Percentiles rank a stretch among this genome's conserved stretches.
These are phyloP conservation scores for Pholiota adiposa DNA, from an alignment of 1,284 basidiomycete genomes.

Conservation along the genomic window DNA sequence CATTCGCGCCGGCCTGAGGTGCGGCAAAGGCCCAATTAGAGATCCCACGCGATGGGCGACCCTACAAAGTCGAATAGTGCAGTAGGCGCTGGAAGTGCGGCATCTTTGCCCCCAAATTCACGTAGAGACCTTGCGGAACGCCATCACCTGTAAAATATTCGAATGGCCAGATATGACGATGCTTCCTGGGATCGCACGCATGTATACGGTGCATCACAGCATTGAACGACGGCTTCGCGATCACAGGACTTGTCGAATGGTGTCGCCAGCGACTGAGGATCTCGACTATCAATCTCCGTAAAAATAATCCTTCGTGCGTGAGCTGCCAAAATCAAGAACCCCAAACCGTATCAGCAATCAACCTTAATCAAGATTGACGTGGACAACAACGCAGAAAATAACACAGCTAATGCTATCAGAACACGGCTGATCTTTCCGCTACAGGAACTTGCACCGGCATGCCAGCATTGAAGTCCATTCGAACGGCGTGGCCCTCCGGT, in stretches of 20 bases:
- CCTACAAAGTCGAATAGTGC: slow-evolving; percentile 14
- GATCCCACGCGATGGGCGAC: slow-evolving; percentile 15
- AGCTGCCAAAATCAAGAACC: not conserved
- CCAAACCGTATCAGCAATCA: not conserved
- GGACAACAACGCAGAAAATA: not conserved
- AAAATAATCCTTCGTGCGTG: slow-evolving; percentile 12
- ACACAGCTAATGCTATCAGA: slow-evolving; percentile 4
- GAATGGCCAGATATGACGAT: slow-evolving; percentile 11
- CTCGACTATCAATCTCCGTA: slow-evolving; percentile 17
- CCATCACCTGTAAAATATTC: slow-evolving; percentile 13
- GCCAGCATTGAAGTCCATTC: not conserved
- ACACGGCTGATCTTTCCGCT: slow-evolving; percentile 1
- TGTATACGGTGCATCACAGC: slow-evolving; percentile 1
- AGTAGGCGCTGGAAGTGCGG: slow-evolving; percentile 18
- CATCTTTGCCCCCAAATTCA: not conserved
- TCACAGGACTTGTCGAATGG: slow-evolving; percentile 17
- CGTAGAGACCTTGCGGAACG: slow-evolving; percentile 12
- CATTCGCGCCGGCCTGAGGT: slow-evolving; percentile 10
- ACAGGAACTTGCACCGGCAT: not conserved
- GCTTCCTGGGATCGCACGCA: slow-evolving; percentile 17
- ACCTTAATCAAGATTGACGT: slow-evolving; percentile 2
- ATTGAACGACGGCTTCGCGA: slow-evolving; percentile 8
- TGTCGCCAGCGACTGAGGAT: slow-evolving; percentile 13
- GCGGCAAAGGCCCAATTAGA: slow-evolving; percentile 15
- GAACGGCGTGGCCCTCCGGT: too few relatives aligned